Evolutionary conservation across 305 asterid genomes (phyloP).

Genomic region (Fraxinus xanthoxyloides): DNA sequence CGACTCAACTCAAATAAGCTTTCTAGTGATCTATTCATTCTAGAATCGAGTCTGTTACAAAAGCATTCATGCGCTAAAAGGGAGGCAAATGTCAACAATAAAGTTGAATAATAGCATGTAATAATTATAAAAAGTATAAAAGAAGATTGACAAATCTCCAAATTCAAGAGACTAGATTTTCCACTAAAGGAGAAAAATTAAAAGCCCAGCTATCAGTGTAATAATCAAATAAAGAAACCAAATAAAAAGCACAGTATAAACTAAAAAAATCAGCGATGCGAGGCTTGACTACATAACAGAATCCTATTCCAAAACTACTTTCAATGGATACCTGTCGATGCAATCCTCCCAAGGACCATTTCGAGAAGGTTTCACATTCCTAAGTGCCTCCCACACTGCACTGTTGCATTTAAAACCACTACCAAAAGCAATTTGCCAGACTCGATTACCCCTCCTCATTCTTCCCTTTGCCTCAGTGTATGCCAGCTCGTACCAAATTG

Average conservation of each 20-base stretch:
- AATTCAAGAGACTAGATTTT: background rate
- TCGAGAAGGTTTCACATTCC: conserved; percentile 37
- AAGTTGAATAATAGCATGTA: background rate
- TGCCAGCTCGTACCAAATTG: conserved; percentile 29
- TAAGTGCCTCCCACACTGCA: conserved; percentile 57
- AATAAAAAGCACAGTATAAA: background rate
- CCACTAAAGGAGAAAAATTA: background rate
- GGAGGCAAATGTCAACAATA: background rate
- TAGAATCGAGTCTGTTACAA: background rate
- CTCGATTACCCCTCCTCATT: conserved; percentile 21
- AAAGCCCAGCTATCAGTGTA: background rate
- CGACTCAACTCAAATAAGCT: background rate
- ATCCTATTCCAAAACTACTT: conserved; percentile 29
- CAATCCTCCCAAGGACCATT: conserved; percentile 59
- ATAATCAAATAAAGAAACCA: background rate
- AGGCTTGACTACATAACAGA: background rate
- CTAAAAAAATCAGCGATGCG: background rate
- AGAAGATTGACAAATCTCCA: background rate
- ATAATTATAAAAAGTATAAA: background rate
- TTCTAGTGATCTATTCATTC: background rate
- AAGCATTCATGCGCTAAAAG: background rate
- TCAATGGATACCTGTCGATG: conserved; percentile 46
- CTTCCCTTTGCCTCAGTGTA: conserved; percentile 25
- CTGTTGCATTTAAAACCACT: conserved; percentile 57
- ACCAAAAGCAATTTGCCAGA: conserved; percentile 32